Evolutionary conservation across 31 red algal genomes (phyloP), one percentile per base, ranked within the genome.

Genomic region (Endocladia muricata): DNA sequence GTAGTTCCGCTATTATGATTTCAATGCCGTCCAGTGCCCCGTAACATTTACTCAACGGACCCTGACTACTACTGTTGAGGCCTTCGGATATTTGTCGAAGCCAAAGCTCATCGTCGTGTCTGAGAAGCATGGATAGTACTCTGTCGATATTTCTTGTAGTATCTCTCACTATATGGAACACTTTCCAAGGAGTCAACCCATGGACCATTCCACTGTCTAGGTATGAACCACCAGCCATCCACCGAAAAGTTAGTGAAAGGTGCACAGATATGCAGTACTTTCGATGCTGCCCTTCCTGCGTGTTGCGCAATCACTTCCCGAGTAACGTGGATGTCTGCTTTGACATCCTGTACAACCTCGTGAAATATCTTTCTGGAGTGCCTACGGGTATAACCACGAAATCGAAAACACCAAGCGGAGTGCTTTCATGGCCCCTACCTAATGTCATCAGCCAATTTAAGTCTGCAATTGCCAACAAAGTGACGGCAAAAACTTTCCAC

Each of bases 1-100:
- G 55, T 22, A 58, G 84, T 43, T 88, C 64, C 23, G 33, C 49
- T n/a, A 86, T 77, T 52, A 64, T 79, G 6, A 88, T 65, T 41
- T 62, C 84, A 19, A 79, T 59, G 15, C 74, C 63, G 52, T 79
- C 74, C 0, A 88, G 2, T 23, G 74, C 74, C 7, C 84, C 84
- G 22, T 48, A 30, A 49, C 62, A 79, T 32, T 28, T 60, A 6
- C 22, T 43, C 4, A 79, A 9, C 13, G 74, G 73, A 54, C 84
- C 79, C 1, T 38, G 19, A 2, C 41, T 39, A n/a, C 30, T 59
- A 49, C 73, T 23, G 5, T 70, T 77, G 61, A 56, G 70, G 11
- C 3, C 3, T 41, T 56, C 28, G 21, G 61, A 32, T 8, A 67
- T 34, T 31, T 33, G 0, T 36, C 61, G 3, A 4, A 67, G 25